A percentile compares a stretch with the other conserved stretches of the same genome.
phyloP scores from a whole-genome alignment of 2,329 filamentous ascomycete species.

The Hymenoscyphus albidus region DNA sequence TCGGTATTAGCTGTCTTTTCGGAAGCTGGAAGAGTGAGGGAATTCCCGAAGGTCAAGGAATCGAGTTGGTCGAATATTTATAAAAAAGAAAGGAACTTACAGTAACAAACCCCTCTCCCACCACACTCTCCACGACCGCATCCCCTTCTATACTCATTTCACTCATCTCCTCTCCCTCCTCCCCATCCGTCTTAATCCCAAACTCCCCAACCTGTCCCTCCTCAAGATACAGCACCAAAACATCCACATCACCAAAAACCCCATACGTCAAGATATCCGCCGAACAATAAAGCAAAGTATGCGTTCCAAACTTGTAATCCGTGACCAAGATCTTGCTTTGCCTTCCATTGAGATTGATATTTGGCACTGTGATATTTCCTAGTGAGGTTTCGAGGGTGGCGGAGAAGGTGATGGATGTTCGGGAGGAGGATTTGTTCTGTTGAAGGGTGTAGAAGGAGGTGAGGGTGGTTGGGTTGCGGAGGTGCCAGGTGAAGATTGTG shows the following conservation, averaged over 20 bases:
- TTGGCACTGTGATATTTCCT: conserved; percentile 42
- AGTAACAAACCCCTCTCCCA: background rate
- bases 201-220: conserved; percentile 48
- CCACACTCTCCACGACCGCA: background rate
- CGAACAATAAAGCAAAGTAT: conserved; percentile 48
- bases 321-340: conserved; percentile 53
- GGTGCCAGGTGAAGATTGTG: conserved; percentile 47
- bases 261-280: conserved; percentile 48
- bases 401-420: conserved; percentile 43
- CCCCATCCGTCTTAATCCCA: conserved; percentile 39
- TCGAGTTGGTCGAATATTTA: background rate
- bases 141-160: background rate
- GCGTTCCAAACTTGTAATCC: conserved; percentile 47
- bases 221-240: conserved; percentile 47
- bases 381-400: conserved; percentile 46
- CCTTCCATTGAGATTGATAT: conserved; percentile 47
- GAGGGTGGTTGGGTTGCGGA: conserved; percentile 48
- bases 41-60: too few relatives aligned
- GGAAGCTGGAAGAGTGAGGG: too few relatives aligned
- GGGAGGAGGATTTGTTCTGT: conserved; percentile 44
- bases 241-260: conserved; percentile 41
- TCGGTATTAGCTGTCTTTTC: background rate
- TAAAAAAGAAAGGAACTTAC: conserved; percentile 5
- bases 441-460: conserved; percentile 49
- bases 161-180: background rate